Evolutionary conservation across 1,284 basidiomycete genomes (phyloP), one percentile per base, ranked within the genome.

Genomic region (Cerioporus squamosus): DNA sequence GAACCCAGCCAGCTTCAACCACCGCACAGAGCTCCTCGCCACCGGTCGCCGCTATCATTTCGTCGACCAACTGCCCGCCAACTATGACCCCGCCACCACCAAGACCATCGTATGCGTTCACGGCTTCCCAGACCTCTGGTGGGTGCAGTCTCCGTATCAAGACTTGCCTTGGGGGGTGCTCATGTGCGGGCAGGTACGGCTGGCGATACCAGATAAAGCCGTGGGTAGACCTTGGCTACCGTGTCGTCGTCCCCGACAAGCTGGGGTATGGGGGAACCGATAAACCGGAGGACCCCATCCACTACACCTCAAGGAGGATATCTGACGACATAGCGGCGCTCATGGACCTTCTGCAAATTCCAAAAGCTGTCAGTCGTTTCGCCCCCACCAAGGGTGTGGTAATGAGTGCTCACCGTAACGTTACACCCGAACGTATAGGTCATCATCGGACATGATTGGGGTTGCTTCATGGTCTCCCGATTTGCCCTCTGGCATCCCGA

Each of bases 391-490:
- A 42, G 42, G 40, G 53, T 36, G 33, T 33, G 40, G 9, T 23
- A 10, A 22, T 44, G 2, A 18, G 26, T 40, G 10, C 44, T 50
- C 45, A 53, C 51, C 38, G 1, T 52, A 10, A 42, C 45, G 29
- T 17, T 58, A 38, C 47, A 62, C 20, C 55, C 31, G 18, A 20
- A 15, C 51, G 23, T 56, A 18, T 43, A 88, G 86, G 77, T 90
- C 14, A 71, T 90, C 48, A 76, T 90, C 60, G 89, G 87, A 2
- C 90, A 91, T 62, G 89, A 91, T 65, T 91, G 89, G 89, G 90
- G 89, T 2, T 75, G 86, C 8, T 81, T 76, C 60, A 80, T 75
- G 7, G 86, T 78, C 3, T 78, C 79, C 36, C 78, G 87, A 22
- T 87, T 91, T 63, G 84, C 86, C 14, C 74, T 90, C 24, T 90